These are phyloP conservation scores for Spinacia oleracea DNA, from an alignment of 179 eudicot species.

Conservation along the genomic window DNA sequence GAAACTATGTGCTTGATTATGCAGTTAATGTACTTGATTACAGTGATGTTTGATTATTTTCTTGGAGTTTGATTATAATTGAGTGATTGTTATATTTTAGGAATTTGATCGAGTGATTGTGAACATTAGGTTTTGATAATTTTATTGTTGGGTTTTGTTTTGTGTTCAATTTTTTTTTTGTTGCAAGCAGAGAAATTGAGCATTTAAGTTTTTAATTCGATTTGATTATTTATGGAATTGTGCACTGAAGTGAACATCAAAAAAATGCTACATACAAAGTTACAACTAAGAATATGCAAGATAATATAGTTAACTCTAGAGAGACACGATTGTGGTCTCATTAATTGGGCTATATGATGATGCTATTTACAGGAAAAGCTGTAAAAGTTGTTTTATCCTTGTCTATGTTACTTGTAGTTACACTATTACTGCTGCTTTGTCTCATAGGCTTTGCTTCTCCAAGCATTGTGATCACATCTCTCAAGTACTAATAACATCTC, in stretches of 20 bases:
- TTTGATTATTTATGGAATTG: too few species aligned
- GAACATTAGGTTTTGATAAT: too few species aligned
- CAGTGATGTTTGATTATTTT: too few species aligned
- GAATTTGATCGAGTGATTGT: too few species aligned
- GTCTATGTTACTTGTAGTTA: slow-evolving; percentile 42
- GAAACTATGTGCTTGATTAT: not conserved
- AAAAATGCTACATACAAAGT: slow-evolving; percentile 27
- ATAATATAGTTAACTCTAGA: slow-evolving; percentile 1
- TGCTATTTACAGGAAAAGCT: slow-evolving; percentile 70
- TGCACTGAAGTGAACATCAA: too few species aligned
- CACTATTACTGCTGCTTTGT: slow-evolving; percentile 57
- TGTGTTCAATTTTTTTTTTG: too few species aligned
- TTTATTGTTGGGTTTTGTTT: too few species aligned
- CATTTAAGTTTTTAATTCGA: too few species aligned
- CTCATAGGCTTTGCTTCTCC: slow-evolving; percentile 94
- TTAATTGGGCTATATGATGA: slow-evolving; percentile 28
- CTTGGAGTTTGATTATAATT: too few species aligned
- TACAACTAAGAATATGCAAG: slow-evolving; percentile 25
- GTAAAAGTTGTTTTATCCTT: slow-evolving; percentile 69
- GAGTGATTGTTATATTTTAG: too few species aligned
- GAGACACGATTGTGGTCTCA: not conserved
- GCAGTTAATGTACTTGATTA: not conserved
- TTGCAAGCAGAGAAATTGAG: too few species aligned
- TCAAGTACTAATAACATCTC: slow-evolving; percentile 87
- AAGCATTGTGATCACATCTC: slow-evolving; percentile 88